Conservation (phyloP, 352 stramenopile species). For the Phytopythium chamaehyphon region DNA sequence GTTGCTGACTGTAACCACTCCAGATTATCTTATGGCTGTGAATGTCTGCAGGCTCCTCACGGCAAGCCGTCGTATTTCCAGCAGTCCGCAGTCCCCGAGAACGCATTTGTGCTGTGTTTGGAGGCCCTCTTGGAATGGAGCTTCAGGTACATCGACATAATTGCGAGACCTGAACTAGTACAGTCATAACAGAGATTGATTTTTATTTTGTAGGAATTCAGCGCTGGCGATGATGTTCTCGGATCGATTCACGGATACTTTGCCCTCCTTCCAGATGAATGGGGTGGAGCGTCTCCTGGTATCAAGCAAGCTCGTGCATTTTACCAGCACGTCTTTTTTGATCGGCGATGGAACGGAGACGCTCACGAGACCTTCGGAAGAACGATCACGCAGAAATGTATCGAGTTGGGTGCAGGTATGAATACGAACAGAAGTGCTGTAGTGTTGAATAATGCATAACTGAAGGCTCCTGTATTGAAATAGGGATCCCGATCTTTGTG, state of each 20-base stretch:
- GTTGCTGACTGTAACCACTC: conserved; percentile 1
- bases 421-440: too few species aligned
- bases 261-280: conserved; percentile 35
- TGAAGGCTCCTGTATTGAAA: too few species aligned
- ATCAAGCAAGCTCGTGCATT: conserved; percentile 61
- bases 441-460: too few species aligned
- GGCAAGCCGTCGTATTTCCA: background rate
- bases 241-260: conserved; percentile 44
- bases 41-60: conserved; percentile 5
- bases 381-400: conserved; percentile 31
- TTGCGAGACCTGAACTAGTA: too few species aligned
- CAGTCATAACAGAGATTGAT: too few species aligned
- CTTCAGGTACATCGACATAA: conserved; percentile 25
- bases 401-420: conserved; percentile 32
- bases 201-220: conserved; percentile 12
- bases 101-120: conserved; percentile 39
- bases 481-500: conserved; percentile 75
- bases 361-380: conserved; percentile 48
- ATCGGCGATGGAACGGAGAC: conserved; percentile 55
- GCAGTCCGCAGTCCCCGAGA: conserved; percentile 17
- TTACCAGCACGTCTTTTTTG: conserved; percentile 72
- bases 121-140: conserved; percentile 30
- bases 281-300: conserved; percentile 21
- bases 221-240: conserved; percentile 10
- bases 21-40: background rate